These are phyloP conservation scores for Candida mesenterica DNA, from an alignment of 1,139 yeast species.

Conservation along the genomic window DNA sequence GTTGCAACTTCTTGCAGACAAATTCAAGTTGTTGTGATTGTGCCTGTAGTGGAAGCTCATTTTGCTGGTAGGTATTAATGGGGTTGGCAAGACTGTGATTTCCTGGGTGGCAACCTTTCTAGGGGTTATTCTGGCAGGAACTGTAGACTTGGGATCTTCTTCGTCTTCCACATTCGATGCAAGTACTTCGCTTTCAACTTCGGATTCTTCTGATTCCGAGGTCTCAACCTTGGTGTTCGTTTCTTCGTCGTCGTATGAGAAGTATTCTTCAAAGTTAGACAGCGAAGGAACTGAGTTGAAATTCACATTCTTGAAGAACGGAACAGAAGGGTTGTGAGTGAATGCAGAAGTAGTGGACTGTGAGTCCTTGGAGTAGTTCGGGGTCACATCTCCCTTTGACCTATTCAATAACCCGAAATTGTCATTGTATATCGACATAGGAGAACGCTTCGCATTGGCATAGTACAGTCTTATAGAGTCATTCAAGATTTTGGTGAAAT, in stretches of 20 bases:
- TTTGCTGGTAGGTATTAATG: slow-evolving; percentile 17
- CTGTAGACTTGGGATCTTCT: slow-evolving; percentile 11
- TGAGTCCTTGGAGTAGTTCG: slow-evolving; percentile 11
- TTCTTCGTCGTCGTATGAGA: slow-evolving; percentile 19
- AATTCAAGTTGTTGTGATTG: slow-evolving; percentile 43
- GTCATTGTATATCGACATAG: slow-evolving; percentile 29
- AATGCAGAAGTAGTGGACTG: slow-evolving; percentile 10
- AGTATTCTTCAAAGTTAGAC: slow-evolving; percentile 40
- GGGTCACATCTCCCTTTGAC: slow-evolving; percentile 6
- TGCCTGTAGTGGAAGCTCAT: slow-evolving; percentile 46
- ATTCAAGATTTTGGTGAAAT: slow-evolving; percentile 40
- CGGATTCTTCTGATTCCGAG: slow-evolving; percentile 3
- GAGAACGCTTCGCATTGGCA: slow-evolving; percentile 23
- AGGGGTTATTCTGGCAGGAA: slow-evolving; percentile 8
- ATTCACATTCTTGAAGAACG: slow-evolving; percentile 43
- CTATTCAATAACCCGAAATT: slow-evolving; percentile 36
- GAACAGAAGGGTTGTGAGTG: slow-evolving; percentile 22
- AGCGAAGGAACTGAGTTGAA: slow-evolving; percentile 33
- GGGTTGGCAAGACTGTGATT: slow-evolving; percentile 11
- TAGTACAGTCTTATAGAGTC: slow-evolving; percentile 41
- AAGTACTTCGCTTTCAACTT: slow-evolving; percentile 4
- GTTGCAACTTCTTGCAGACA: slow-evolving; percentile 16
- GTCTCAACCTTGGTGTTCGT: background rate
- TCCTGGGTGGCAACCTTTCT: slow-evolving; percentile 1
- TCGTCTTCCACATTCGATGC: slow-evolving; percentile 9